These are phyloP conservation scores for Gyromitra esculenta DNA, from an alignment of 2,329 filamentous ascomycete genomes.

Conservation along the genomic window DNA sequence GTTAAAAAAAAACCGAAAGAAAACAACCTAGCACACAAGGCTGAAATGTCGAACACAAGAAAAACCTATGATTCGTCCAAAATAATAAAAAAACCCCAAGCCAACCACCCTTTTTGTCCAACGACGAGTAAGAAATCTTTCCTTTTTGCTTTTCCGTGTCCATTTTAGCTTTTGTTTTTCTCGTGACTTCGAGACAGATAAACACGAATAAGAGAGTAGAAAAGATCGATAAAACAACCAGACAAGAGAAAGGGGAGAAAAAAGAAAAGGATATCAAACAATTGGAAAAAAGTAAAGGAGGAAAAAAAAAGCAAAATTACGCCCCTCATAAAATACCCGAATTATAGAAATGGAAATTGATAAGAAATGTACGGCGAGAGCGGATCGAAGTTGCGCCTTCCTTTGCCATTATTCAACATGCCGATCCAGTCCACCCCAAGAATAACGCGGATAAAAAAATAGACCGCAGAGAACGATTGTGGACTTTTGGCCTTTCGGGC, in stretches of 20 bases:
- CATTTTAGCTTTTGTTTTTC: conserved; percentile 31
- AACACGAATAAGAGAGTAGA: conserved; percentile 34
- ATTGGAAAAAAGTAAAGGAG: conserved; percentile 39
- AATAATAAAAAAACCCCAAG: conserved; percentile 42
- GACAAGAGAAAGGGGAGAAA: conserved; percentile 13
- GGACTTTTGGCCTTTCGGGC: conserved; percentile 5
- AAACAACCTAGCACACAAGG: conserved; percentile 23
- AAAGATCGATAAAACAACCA: conserved; percentile 42
- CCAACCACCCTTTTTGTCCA: conserved; percentile 40
- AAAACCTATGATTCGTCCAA: conserved; percentile 14
- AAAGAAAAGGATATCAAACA: conserved; percentile 45
- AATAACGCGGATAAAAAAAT: conserved; percentile 15
- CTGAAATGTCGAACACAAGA: conserved; percentile 21
- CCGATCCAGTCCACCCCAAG: conserved; percentile 9
- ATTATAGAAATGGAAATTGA: conserved; percentile 48
- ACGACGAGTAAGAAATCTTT: conserved; percentile 33
- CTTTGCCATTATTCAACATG: conserved; percentile 29
- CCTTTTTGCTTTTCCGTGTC: conserved; percentile 8
- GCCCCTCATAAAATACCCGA: conserved; percentile 50
- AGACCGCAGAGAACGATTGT: conserved; percentile 15
- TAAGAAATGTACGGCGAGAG: conserved; percentile 34
- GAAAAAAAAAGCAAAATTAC: conserved; percentile 49
- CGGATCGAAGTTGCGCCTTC: conserved; percentile 21
- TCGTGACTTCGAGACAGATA: conserved; percentile 8
- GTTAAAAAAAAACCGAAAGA: conserved; percentile 44